Evolutionary conservation across 1,284 basidiomycete species (phyloP), one percentile per base, ranked within the genome.

Genomic region (Sphaerobolus stellatus): DNA sequence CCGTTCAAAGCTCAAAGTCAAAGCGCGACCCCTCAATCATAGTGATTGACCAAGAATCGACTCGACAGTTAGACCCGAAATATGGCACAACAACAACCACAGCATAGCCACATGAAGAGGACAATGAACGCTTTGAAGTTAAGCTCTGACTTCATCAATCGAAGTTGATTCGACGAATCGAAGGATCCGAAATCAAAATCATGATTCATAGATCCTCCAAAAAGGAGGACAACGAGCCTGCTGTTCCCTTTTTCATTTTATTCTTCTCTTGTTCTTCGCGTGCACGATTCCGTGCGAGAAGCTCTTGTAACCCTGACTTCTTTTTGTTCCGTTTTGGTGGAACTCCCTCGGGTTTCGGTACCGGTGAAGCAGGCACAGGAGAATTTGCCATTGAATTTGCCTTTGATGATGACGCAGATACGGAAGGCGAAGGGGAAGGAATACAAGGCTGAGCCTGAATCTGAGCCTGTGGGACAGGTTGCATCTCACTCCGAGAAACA

Each of bases 211-310:
- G 71, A 40, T 71, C 69, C 60, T 70, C 74, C 57, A 88, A 66
- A 68, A 89, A 88, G 45, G 79, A 77, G 7, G 81, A 78, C 22
- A 89, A 68, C 75, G 28, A 67, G 66, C n/a, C 64, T 50, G 50
- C 59, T 58, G 50, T 65, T 62, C 52, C 65, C 63, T 43, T 60
- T 62, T 28, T 58, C 58, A 33, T 59, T 58, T n/a, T 56, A 56
- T 65, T 64, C 63, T 67, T 66, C 67, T 64, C 71, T 67, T 67
- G 66, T 60, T 71, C 69, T 57, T 77, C 75, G 58, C 78, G 74
- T 60, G 76, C 74, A 56, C 79, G 79, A 60, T 84, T 85, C 33
- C 78, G 78, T 31, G 76, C 76, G 34, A 90, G 71, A 72, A 90
- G 77, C 38, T 80, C 76, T 64, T 82, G 84, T 44, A 90, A 64